A percentile compares a stretch with the other conserved stretches of the same genome.
These are phyloP conservation scores for Globisporangium perplexum DNA, from an alignment of 352 stramenopile species.

Conservation along the genomic window DNA sequence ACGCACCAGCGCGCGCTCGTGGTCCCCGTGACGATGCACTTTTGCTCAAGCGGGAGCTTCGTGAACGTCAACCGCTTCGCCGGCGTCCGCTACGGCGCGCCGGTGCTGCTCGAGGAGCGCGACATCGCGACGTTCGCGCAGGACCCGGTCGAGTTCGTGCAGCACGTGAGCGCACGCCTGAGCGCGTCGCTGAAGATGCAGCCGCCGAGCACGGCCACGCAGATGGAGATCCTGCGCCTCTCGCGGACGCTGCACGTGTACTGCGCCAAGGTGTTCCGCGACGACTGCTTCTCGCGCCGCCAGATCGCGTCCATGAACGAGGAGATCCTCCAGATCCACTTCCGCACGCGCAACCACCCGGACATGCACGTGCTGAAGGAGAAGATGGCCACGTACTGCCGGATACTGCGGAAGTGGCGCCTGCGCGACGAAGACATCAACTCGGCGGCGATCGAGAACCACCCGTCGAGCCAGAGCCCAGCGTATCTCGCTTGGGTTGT, in stretches of 20 bases:
- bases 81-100: conserved; percentile 53
- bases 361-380: conserved; percentile 64
- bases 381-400: conserved; percentile 58
- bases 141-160: conserved; percentile 50
- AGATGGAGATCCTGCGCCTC: conserved; percentile 62
- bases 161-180: conserved; percentile 53
- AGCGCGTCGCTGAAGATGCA: conserved; percentile 53
- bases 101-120: conserved; percentile 51
- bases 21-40: conserved; percentile 59
- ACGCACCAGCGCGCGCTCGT: conserved; percentile 42
- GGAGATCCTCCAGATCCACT: conserved; percentile 74
- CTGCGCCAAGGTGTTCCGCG: conserved; percentile 53
- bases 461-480: conserved; percentile 28
- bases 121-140: conserved; percentile 55
- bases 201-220: conserved; percentile 40
- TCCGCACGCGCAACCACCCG: conserved; percentile 62
- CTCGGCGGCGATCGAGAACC: conserved; percentile 35
- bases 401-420: conserved; percentile 52
- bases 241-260: conserved; percentile 69
- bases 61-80: conserved; percentile 46
- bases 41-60: conserved; percentile 41
- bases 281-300: conserved; percentile 66
- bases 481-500: conserved; percentile 43
- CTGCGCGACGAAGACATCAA: conserved; percentile 71
- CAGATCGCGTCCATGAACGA: conserved; percentile 80